Evolutionary conservation across 2,329 filamentous ascomycete species (phyloP).

Genomic region (Elsinoe necatrix): DNA sequence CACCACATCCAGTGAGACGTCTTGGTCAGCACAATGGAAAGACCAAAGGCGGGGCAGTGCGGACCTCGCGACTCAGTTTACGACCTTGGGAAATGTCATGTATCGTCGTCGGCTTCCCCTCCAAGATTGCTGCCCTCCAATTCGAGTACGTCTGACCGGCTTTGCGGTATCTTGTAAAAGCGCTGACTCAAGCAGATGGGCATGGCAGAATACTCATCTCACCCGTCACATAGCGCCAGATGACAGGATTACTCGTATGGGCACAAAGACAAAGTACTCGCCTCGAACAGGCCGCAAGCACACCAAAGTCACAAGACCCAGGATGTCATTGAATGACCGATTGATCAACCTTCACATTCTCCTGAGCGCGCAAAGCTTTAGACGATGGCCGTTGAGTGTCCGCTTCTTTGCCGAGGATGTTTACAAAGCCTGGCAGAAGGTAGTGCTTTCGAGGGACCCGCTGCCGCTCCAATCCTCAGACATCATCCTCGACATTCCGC

Average conservation of each 20-base stretch:
- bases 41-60: conserved; percentile 68
- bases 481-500: background rate
- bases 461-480: conserved; percentile 4
- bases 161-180: background rate
- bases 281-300: conserved; percentile 33
- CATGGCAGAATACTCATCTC: conserved; percentile 75
- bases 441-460: background rate
- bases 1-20: conserved; percentile 75
- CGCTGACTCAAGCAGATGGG: conserved; percentile 56
- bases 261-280: conserved; percentile 28
- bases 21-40: conserved; percentile 88
- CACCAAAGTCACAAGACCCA: conserved; percentile 49
- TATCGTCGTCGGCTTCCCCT: conserved; percentile 81
- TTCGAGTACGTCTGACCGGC: conserved; percentile 62
- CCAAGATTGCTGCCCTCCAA: conserved; percentile 76
- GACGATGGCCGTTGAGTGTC: conserved; percentile 70
- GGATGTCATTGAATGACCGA: conserved; percentile 55
- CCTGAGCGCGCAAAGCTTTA: conserved; percentile 69
- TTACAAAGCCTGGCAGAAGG: conserved; percentile 55
- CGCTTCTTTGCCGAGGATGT: conserved; percentile 70
- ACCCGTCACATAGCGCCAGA: conserved; percentile 67
- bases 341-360: conserved; percentile 76
- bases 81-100: conserved; percentile 88
- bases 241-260: conserved; percentile 48
- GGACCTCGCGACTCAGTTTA: conserved; percentile 59